These are phyloP conservation scores for Dendryphion nanum DNA, from an alignment of 2,329 filamentous ascomycete genomes.

Conservation along the genomic window DNA sequence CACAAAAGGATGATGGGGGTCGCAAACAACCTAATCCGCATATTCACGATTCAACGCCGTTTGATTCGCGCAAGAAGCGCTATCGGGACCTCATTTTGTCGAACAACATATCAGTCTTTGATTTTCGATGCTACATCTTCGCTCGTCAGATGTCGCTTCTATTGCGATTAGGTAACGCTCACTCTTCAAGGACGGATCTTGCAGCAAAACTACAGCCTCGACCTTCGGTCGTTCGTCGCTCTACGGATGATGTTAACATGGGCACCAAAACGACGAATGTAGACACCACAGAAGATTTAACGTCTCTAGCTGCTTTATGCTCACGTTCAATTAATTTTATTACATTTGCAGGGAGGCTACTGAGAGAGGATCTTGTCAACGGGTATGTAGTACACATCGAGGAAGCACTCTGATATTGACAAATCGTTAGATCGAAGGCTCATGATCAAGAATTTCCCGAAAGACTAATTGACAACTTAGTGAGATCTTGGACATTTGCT, in stretches of 20 bases:
- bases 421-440: conserved; percentile 26
- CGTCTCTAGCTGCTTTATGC: conserved; percentile 82
- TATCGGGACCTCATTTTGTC: conserved; percentile 90
- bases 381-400: conserved; percentile 50
- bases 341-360: conserved; percentile 72
- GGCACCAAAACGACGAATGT: conserved; percentile 21
- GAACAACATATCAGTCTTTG: conserved; percentile 94
- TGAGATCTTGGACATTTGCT: conserved; percentile 75
- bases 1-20: conserved; percentile 14
- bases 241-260: conserved; percentile 30
- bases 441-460: conserved; percentile 32
- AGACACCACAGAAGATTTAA: conserved; percentile 70
- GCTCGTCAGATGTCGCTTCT: conserved; percentile 81
- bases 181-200: conserved; percentile 43
- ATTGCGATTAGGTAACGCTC: conserved; percentile 72
- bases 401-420: conserved; percentile 13
- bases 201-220: conserved; percentile 35
- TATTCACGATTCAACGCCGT: conserved; percentile 34
- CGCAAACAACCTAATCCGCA: conserved; percentile 12
- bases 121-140: conserved; percentile 93
- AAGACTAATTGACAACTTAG: conserved; percentile 68
- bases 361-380: conserved; percentile 74
- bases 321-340: conserved; percentile 81
- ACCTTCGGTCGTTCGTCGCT: conserved; percentile 22
- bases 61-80: conserved; percentile 59